A percentile compares a stretch with the other conserved stretches of the same genome.
These are phyloP conservation scores for Arthroderma sp. DNA, from an alignment of 2,329 filamentous ascomycete species.

Conservation along the genomic window DNA sequence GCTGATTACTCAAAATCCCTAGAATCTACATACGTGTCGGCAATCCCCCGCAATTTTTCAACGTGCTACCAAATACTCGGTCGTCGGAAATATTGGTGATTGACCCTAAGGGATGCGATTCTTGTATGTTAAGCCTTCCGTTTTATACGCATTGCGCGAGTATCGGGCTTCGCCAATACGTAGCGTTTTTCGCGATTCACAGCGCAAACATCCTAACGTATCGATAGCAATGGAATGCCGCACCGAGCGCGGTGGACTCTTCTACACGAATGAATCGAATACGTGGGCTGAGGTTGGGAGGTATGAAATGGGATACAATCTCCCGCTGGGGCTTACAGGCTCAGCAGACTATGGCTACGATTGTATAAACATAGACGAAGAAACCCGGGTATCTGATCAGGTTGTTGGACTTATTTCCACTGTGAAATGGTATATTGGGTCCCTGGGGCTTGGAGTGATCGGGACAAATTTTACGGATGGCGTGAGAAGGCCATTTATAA, in stretches of 20 bases:
- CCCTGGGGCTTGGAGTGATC: conserved; percentile 18
- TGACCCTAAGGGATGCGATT: conserved; percentile 17
- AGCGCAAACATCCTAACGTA: background rate
- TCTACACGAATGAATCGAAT: conserved; percentile 20
- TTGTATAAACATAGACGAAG: conserved; percentile 16
- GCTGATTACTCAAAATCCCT: background rate
- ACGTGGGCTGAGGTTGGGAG: conserved; percentile 18
- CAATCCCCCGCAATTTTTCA: conserved; percentile 18
- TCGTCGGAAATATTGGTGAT: conserved; percentile 20
- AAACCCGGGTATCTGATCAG: conserved; percentile 17
- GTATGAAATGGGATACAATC: conserved; percentile 16
- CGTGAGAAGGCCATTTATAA: conserved; percentile 15
- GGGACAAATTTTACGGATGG: conserved; percentile 16
- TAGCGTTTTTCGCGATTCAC: background rate
- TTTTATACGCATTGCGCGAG: background rate
- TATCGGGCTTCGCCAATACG: background rate
- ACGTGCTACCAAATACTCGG: conserved; percentile 18
- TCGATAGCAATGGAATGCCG: conserved; percentile 12
- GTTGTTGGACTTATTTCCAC: conserved; percentile 21
- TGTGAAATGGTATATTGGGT: conserved; percentile 23
- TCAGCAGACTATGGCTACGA: conserved; percentile 26
- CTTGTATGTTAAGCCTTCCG: conserved; percentile 9
- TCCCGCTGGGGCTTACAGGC: conserved; percentile 12
- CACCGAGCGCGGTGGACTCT: conserved; percentile 18
- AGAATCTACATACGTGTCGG: conserved; percentile 17